phyloP scores from a whole-genome alignment of 805 yeast species.

The Jamesozyma piceae region DNA sequence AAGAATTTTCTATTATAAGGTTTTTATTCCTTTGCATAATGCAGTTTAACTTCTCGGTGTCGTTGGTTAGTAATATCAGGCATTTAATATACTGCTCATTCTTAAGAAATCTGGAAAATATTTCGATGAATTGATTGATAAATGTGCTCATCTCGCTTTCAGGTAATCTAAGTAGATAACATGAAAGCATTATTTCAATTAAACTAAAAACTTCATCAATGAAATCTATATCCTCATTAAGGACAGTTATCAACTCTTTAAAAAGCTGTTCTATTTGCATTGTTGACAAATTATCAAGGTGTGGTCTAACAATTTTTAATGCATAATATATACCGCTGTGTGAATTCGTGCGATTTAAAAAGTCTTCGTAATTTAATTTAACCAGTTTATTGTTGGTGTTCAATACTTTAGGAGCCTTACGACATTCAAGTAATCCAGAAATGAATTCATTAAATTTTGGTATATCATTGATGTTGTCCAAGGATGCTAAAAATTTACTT shows the following conservation, averaged over 20 bases:
- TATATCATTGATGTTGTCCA: background rate
- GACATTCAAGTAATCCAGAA: background rate
- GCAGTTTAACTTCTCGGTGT: background rate
- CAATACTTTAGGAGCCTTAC: background rate
- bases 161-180: no score
- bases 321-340: slow-evolving; percentile 10
- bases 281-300: background rate
- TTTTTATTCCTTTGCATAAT: slow-evolving; percentile 1
- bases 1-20: slow-evolving; percentile 1
- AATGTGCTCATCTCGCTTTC: background rate
- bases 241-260: background rate
- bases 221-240: background rate
- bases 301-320: slow-evolving; percentile 5
- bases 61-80: slow-evolving; percentile 20
- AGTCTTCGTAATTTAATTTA: slow-evolving; percentile 17
- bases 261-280: background rate
- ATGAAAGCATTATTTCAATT: background rate
- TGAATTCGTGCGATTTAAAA: slow-evolving; percentile 8
- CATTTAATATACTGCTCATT: slow-evolving; percentile 10
- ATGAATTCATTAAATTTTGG: background rate
- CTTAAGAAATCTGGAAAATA: slow-evolving; percentile 1
- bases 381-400: slow-evolving; percentile 10
- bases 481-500: background rate
- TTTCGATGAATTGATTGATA: slow-evolving; percentile 1
- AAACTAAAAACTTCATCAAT: background rate